These are phyloP conservation scores for Solidago caesia DNA, from an alignment of 129 eudicot species.

Conservation along the genomic window DNA sequence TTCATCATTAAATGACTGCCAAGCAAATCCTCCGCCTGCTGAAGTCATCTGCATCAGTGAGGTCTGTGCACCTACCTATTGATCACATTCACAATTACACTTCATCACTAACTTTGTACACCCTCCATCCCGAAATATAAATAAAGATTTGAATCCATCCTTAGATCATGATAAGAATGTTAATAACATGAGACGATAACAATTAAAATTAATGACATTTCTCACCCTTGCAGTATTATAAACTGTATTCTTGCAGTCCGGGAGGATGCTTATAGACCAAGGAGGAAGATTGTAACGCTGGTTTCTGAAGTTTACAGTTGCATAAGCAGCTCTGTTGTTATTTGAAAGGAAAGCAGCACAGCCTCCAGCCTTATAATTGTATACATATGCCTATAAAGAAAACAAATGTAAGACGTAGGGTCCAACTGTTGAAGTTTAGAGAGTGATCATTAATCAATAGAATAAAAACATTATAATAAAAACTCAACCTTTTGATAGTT, in stretches of 20 bases:
- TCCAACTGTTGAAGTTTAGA: constrained; percentile 1
- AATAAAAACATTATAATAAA: not conserved
- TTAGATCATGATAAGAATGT: too few relatives aligned
- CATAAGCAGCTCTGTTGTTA: constrained; percentile 47
- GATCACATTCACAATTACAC: constrained; percentile 16
- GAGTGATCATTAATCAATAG: not conserved
- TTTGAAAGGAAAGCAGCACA: constrained; percentile 92
- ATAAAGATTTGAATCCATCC: not conserved
- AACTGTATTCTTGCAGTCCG: constrained; percentile 84
- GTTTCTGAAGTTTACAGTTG: constrained; percentile 53
- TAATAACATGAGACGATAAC: not conserved
- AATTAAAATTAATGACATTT: not conserved
- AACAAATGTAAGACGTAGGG: constrained; percentile 8
- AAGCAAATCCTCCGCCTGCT: constrained; percentile 42
- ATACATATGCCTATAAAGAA: constrained; percentile 68
- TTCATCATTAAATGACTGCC: constrained; percentile 76
- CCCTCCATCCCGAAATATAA: not conserved
- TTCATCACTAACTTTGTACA: constrained; percentile 10
- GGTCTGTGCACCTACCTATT: constrained; percentile 55
- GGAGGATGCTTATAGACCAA: constrained; percentile 93
- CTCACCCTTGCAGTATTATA: constrained; percentile 87
- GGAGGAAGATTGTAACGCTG: constrained; percentile 65
- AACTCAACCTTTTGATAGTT: constrained; percentile 69
- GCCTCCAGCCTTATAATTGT: constrained; percentile 59
- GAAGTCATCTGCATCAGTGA: constrained; percentile 60